These are phyloP conservation scores for Malassezia sympodialis DNA, from an alignment of 1,284 basidiomycete species.

Conservation along the genomic window DNA sequence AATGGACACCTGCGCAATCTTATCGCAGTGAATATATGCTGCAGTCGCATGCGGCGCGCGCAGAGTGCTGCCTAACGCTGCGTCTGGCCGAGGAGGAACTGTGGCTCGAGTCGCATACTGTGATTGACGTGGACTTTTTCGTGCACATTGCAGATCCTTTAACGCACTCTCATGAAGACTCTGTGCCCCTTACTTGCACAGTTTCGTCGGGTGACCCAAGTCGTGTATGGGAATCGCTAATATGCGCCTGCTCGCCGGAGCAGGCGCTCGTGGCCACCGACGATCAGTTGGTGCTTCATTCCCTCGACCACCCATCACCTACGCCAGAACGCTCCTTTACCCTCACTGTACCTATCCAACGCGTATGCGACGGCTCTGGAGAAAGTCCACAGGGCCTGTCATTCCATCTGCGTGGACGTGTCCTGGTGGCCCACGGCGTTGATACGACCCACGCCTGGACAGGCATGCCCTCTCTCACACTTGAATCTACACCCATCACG, in stretches of 20 bases:
- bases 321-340: background rate
- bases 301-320: background rate
- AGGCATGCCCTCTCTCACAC: background rate
- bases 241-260: background rate
- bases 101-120: background rate
- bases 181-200: background rate
- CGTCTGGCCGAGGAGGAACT: background rate
- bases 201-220: background rate
- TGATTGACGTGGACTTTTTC: background rate
- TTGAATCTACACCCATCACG: background rate
- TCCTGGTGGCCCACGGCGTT: background rate
- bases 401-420: slow-evolving; percentile 1
- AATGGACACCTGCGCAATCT: background rate
- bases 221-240: background rate
- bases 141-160: background rate
- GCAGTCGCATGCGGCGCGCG: background rate
- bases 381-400: background rate
- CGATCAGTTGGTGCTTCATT: background rate
- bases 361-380: slow-evolving; percentile 9
- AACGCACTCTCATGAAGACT: background rate
- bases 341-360: background rate
- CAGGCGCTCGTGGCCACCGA: background rate
- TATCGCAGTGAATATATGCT: background rate
- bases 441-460: background rate
- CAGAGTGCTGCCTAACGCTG: background rate